phyloP scores from a whole-genome alignment of 306 rosid species.

The Vigna hirtella region DNA sequence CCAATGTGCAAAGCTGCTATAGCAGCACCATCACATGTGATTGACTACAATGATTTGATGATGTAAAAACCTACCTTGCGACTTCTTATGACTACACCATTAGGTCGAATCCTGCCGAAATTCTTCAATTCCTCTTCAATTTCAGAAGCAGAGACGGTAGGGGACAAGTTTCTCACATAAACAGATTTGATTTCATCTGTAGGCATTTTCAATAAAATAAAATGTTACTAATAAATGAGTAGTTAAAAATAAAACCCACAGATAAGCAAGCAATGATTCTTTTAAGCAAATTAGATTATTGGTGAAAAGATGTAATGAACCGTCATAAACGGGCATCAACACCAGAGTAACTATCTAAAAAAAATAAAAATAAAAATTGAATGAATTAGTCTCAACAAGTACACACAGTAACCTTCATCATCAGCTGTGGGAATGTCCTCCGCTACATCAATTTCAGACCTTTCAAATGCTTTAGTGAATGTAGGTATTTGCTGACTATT shows the following conservation, averaged over 20 bases:
- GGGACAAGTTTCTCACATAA: conserved; percentile 75
- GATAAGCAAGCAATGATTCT: background rate
- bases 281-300: background rate
- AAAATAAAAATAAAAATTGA: background rate
- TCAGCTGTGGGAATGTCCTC: conserved; percentile 39
- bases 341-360: conserved; percentile 1
- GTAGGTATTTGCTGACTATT: conserved; percentile 21
- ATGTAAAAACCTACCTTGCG: conserved; percentile 60
- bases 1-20: background rate
- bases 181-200: conserved; percentile 81
- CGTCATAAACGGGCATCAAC: conserved; percentile 1
- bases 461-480: conserved; percentile 33
- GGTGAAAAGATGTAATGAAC: background rate
- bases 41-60: background rate
- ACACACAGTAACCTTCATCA: conserved; percentile 32
- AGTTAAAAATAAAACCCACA: background rate
- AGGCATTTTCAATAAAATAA: conserved; percentile 30
- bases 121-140: conserved; percentile 76
- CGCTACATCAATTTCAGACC: conserved; percentile 30
- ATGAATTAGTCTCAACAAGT: conserved; percentile 23
- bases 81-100: conserved; percentile 79
- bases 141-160: conserved; percentile 73
- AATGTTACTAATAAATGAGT: background rate
- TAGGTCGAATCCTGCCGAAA: conserved; percentile 70
- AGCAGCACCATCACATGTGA: background rate